Evolutionary conservation across 2,329 filamentous ascomycete genomes (phyloP).

Genomic region (Aspergillus vadensis): DNA sequence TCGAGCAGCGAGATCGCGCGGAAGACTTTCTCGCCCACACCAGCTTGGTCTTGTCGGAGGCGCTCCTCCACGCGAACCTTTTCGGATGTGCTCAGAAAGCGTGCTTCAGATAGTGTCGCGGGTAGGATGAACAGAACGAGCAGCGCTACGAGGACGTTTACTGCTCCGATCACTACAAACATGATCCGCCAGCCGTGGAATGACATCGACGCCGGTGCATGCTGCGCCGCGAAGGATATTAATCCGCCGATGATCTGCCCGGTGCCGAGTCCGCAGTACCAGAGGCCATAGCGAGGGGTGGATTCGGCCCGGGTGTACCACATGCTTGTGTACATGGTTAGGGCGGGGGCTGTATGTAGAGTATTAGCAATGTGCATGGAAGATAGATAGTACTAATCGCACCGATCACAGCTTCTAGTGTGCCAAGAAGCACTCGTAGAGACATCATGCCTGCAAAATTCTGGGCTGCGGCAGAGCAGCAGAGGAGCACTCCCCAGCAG

Average conservation of each 20-base stretch:
- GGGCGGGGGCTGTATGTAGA: slow-evolving; percentile 21
- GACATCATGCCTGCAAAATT: slow-evolving; percentile 56
- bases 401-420: slow-evolving; percentile 48
- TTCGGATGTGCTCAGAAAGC: slow-evolving; percentile 26
- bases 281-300: slow-evolving; percentile 31
- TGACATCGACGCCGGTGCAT: slow-evolving; percentile 20
- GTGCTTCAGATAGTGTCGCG: slow-evolving; percentile 20
- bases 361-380: background rate
- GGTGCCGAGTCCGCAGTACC: slow-evolving; percentile 33
- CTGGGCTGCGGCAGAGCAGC: slow-evolving; percentile 50
- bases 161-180: slow-evolving; percentile 31
- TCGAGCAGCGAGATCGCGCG: slow-evolving; percentile 25
- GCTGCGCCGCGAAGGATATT: slow-evolving; percentile 33
- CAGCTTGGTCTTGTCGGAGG: slow-evolving; percentile 23
- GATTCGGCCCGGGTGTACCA: slow-evolving; percentile 32
- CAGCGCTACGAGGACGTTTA: slow-evolving; percentile 24
- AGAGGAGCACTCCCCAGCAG: slow-evolving; percentile 56
- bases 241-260: slow-evolving; percentile 34
- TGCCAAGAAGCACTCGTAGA: slow-evolving; percentile 60
- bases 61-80: slow-evolving; percentile 22
- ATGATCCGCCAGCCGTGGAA: slow-evolving; percentile 33
- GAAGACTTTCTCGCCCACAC: slow-evolving; percentile 25
- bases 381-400: background rate
- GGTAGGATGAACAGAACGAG: slow-evolving; percentile 29
- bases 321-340: slow-evolving; percentile 32